Base-by-base conservation (phyloP, 768 basidiomycete species). In the Clavulina sp. region DNA sequence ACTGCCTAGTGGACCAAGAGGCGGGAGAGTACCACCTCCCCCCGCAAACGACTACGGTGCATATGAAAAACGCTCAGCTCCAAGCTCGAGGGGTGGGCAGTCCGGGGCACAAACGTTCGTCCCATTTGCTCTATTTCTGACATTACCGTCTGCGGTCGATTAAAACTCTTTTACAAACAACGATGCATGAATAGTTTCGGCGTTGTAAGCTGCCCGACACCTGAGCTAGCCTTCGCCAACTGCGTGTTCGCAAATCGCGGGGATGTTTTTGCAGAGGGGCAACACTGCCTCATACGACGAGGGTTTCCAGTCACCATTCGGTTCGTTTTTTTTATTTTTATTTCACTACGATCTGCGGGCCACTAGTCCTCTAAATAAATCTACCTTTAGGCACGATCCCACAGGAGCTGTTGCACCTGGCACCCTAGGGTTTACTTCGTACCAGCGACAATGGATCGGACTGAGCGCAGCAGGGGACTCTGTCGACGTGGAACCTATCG, bases 361-460 rank as follows among this genome's bases (percentile, higher is more conserved):
- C n/a, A n/a, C n/a, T n/a, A 32, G 21, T 30, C 16, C 49, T 44
- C 19, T 43, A 21, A 29, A 47, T 32, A 41, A 31, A n/a, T 19
- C 50, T 53, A 40, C 41, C 32, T 6, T 36, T 59, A 92, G 87
- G 43, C 80, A 86, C 56, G 87, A 92, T 58, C 77, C 80, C 54
- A 83, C 84, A 9, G 13, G 13, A 26, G 9, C 43, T 13, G 26
- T 99, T 3, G 66, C 66, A 3, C 76, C 77, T 0, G 82, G 85
- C 2, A 65, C 68, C 1, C 72, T 97, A 28, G 89, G 82, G n/a
- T 78, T 80, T 4, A 81, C 84, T 28, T 72, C 76, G 23, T 66
- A 77, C 53, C 85, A 89, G 54, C 76, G 95, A 6, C 79, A 85
- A 67, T 99, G 89, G 89, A 82, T 91, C 40, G 81, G 80, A 4